A percentile compares a stretch with the other conserved stretches of the same genome.
phyloP scores from a whole-genome alignment of 352 stramenopile genomes.

The Blastocystis sp. region DNA sequence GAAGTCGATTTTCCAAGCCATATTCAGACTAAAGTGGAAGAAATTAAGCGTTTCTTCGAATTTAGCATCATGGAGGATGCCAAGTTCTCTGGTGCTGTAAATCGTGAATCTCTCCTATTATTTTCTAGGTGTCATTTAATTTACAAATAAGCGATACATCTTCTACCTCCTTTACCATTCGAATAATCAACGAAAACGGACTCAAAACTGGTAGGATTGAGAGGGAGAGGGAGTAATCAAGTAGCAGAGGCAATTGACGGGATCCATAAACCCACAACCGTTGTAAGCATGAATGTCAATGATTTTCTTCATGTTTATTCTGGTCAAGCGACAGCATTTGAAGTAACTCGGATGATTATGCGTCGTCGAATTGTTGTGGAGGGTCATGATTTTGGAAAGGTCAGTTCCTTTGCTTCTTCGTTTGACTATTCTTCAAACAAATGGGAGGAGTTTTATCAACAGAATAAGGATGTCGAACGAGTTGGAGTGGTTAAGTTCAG shows the following conservation, averaged over 20 bases:
- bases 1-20: not conserved
- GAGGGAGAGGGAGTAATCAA: not conserved
- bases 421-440: constrained; percentile 34
- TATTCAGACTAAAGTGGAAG: constrained; percentile 11
- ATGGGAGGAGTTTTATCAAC: constrained; percentile 19
- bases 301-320: constrained; percentile 50
- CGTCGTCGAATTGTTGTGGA: not conserved
- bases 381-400: constrained; percentile 18
- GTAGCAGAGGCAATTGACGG: constrained; percentile 1
- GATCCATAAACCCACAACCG: not conserved
- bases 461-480: not conserved
- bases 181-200: not conserved
- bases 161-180: constrained; percentile 16
- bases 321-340: not conserved
- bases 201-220: not conserved
- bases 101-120: not conserved
- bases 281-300: constrained; percentile 11
- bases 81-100: constrained; percentile 1
- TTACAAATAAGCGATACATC: not conserved
- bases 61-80: constrained; percentile 36
- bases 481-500: not conserved
- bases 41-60: constrained; percentile 46
- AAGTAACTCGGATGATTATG: constrained; percentile 33
- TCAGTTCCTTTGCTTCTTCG: constrained; percentile 39
- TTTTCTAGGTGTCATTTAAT: constrained; percentile 19